Evolutionary conservation across 768 basidiomycete species (phyloP).

Genomic region (Solioccasus polychromus): DNA sequence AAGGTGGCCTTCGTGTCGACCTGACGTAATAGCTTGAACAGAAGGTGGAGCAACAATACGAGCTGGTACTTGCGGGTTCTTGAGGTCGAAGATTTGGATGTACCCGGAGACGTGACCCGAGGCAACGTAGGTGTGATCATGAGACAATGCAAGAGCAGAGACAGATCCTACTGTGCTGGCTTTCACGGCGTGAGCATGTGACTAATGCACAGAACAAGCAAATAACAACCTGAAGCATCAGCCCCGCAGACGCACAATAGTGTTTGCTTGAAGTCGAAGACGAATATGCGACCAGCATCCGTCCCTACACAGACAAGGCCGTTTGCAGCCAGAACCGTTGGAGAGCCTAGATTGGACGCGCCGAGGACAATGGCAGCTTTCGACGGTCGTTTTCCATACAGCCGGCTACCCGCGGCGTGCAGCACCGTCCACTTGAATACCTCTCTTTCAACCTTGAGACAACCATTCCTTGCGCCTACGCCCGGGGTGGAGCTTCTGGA

Average conservation of each 20-base stretch:
- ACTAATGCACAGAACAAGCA: constrained; percentile 3
- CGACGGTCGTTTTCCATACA: constrained; percentile 50
- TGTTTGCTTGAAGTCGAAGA: constrained; percentile 91
- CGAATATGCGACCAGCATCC: constrained; percentile 68
- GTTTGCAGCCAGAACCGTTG: constrained; percentile 81
- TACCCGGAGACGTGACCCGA: constrained; percentile 84
- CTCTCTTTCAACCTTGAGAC: constrained; percentile 39
- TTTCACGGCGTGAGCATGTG: constrained; percentile 33
- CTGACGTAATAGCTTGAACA: constrained; percentile 62
- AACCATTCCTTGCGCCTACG: constrained; percentile 17
- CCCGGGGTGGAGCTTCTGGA: constrained; percentile 67
- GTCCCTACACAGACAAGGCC: constrained; percentile 91
- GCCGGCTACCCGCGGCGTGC: constrained; percentile 51
- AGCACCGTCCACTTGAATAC: constrained; percentile 79
- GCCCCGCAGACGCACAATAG: constrained; percentile 76
- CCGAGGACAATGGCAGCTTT: constrained; percentile 67
- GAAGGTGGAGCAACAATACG: constrained; percentile 72
- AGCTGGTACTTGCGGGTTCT: constrained; percentile 62
- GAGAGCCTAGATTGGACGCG: constrained; percentile 53
- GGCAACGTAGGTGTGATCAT: constrained; percentile 91
- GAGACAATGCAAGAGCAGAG: constrained; percentile 86
- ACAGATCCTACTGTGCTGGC: constrained; percentile 68
- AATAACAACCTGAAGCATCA: constrained; percentile 54
- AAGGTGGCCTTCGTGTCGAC: constrained; percentile 84
- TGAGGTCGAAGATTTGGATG: constrained; percentile 82